Base-by-base conservation (phyloP, 371 early-diverging fungal genomes). In the Mucor mucedo region DNA sequence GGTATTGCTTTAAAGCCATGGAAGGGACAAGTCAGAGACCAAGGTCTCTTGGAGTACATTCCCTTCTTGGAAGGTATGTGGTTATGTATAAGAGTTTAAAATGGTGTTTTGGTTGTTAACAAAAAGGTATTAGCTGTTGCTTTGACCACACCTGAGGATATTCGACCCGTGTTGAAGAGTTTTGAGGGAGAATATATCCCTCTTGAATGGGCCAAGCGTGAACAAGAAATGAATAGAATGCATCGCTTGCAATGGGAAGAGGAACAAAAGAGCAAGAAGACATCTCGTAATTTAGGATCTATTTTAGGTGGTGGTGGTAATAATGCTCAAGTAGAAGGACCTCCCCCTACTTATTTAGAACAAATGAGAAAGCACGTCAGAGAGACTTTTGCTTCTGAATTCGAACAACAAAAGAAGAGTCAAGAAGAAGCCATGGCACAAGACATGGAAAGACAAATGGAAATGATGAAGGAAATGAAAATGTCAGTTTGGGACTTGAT, bases 31-130 rank as follows among this genome's bases (percentile, higher is more conserved):
- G 76, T 92, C 3, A 84, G 80, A 27, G 98, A 98, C 69, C 80
- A 76, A 28, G 93, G 91, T 67, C 75, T 99, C 57, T 73, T 87
- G 52, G 91, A 89, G 52, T 84, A 93, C 62, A 91, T 95, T 76
- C 94, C 94, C 21, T 95, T 98, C 83, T 83, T 98, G 44, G 96
- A 98, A 82, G 84, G 88, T 85, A 80, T 63, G 71, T 2, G 27
- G 16, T 50, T 5, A n/a, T 38, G 29, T 49, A 29, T 58, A 16
- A 21, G 21, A 21, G 21, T 21, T 21, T 7, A 52, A n/a, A 35
- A 28, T 44, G 32, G 44, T 4, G n/a, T 3, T 44, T 44, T 56
- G n/a, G 52, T 40, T 38, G 21, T 21, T 21, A 21, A 21, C 21
- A 21, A 21, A 21, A 21, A 21, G 1, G 1, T 21, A 21, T 35